A percentile compares a stretch with the other conserved stretches of the same genome.
phyloP scores from a whole-genome alignment of 352 stramenopile species.

The Phytopythium litorale region DNA sequence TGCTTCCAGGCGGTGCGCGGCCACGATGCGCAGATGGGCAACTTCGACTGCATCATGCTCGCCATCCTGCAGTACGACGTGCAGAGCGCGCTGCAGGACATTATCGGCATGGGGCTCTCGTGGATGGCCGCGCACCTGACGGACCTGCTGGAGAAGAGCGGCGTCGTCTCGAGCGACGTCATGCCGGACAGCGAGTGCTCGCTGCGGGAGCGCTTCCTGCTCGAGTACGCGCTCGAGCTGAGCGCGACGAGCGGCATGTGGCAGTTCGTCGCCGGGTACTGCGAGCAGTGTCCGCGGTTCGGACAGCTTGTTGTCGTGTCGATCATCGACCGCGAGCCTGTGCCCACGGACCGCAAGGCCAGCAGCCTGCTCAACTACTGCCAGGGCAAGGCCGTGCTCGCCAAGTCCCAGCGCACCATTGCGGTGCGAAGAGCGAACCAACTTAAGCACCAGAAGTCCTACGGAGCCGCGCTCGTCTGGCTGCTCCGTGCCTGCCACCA shows the following conservation, averaged over 20 bases:
- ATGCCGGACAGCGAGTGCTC: conserved; percentile 42
- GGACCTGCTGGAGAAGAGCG: conserved; percentile 56
- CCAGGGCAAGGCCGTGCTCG: conserved; percentile 39
- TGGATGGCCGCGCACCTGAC: conserved; percentile 73
- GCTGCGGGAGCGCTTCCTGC: conserved; percentile 51
- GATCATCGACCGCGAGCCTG: conserved; percentile 38
- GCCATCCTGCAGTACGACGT: conserved; percentile 78
- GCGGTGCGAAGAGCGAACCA: conserved; percentile 31
- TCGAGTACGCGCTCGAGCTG: conserved; percentile 72
- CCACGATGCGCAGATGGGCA: conserved; percentile 47
- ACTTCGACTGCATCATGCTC: conserved; percentile 81
- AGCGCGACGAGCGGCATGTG: conserved; percentile 50
- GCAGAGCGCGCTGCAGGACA: conserved; percentile 56
- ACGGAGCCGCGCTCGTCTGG: conserved; percentile 60
- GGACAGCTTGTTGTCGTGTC: conserved; percentile 39
- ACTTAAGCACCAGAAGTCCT: conserved; percentile 34
- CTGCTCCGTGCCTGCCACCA: conserved; percentile 53
- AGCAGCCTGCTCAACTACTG: conserved; percentile 55
- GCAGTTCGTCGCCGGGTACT: conserved; percentile 65
- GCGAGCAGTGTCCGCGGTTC: conserved; percentile 53
- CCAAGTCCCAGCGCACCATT: conserved; percentile 29
- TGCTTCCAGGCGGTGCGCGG: conserved; percentile 53
- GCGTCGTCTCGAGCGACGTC: conserved; percentile 44
- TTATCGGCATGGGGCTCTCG: conserved; percentile 59
- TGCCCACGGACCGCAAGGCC: conserved; percentile 53